phyloP scores from a whole-genome alignment of 495 filamentous ascomycete species.

The Umbilicaria muhlenbergii region DNA sequence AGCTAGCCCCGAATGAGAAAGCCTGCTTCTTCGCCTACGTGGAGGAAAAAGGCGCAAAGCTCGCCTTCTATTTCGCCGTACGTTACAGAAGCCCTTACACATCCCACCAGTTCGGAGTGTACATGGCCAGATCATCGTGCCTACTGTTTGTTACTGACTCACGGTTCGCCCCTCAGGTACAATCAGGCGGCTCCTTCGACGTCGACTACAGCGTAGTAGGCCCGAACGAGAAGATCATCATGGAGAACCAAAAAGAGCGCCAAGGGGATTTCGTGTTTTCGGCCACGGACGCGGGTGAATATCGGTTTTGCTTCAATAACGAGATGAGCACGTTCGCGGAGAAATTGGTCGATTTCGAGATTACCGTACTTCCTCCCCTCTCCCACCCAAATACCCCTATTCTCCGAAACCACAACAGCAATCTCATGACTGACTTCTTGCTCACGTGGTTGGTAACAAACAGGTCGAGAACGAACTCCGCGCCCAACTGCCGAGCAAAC shows the following conservation, averaged over 20 bases:
- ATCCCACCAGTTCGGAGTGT: neutral
- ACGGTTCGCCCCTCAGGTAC: slow-evolving; percentile 41
- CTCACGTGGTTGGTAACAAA: neutral
- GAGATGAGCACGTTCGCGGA: slow-evolving; percentile 96
- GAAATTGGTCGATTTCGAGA: slow-evolving; percentile 98
- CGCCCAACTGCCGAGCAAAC: slow-evolving; percentile 64
- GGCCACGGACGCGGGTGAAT: slow-evolving; percentile 82
- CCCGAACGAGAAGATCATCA: slow-evolving; percentile 64
- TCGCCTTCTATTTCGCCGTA: slow-evolving; percentile 98
- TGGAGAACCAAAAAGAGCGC: slow-evolving; percentile 81
- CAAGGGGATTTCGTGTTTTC: slow-evolving; percentile 99
- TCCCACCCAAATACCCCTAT: neutral
- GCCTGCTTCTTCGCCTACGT: slow-evolving; percentile 85
- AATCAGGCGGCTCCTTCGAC: slow-evolving; percentile 93
- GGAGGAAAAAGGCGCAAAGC: slow-evolving; percentile 61
- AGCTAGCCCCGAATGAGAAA: slow-evolving; percentile 76
- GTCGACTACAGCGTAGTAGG: slow-evolving; percentile 82
- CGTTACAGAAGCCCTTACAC: slow-evolving; percentile 17
- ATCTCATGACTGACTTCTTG: neutral
- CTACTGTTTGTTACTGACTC: neutral
- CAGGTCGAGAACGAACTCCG: slow-evolving; percentile 91
- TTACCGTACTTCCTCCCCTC: slow-evolving; percentile 49
- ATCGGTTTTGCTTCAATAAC: slow-evolving; percentile 96
- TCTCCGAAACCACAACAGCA: neutral
- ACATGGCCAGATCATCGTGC: neutral